phyloP scores from a whole-genome alignment of 2,329 filamentous ascomycete species.

The Ceratocystis destructans region DNA sequence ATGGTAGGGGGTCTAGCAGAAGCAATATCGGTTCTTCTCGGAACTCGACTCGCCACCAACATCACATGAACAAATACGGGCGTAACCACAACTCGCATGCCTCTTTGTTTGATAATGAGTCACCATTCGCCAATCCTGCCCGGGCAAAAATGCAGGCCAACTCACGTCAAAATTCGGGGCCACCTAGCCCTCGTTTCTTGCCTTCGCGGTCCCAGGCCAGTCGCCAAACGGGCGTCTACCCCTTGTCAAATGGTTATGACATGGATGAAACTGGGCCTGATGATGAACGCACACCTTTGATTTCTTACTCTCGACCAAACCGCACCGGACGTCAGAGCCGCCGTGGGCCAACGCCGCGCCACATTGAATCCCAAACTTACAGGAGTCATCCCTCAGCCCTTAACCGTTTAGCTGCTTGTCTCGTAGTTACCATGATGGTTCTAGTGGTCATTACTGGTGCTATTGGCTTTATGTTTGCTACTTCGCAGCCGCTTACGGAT shows the following conservation, averaged over 20 bases:
- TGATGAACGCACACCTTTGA: constrained; percentile 75
- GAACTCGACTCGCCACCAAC: constrained; percentile 60
- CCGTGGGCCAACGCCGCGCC: constrained; percentile 42
- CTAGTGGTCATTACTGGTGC: constrained; percentile 71
- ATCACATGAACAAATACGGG: constrained; percentile 64
- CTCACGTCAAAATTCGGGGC: constrained; percentile 50
- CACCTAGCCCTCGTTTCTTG: constrained; percentile 52
- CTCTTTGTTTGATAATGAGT: constrained; percentile 63
- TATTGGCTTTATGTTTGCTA: constrained; percentile 79
- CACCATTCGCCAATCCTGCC: constrained; percentile 57
- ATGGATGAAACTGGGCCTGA: constrained; percentile 70
- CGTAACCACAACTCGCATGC: constrained; percentile 51
- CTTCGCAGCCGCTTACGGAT: constrained; percentile 70
- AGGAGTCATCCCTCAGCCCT: constrained; percentile 49
- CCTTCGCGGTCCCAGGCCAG: constrained; percentile 26
- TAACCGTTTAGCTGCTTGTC: constrained; percentile 68
- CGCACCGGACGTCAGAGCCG: constrained; percentile 41
- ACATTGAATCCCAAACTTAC: constrained; percentile 61
- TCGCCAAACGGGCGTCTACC: constrained; percentile 40
- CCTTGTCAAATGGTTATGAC: constrained; percentile 55
- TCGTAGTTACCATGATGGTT: constrained; percentile 70
- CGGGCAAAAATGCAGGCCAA: constrained; percentile 47
- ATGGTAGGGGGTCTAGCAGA: constrained; percentile 49
- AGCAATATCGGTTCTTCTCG: constrained; percentile 48
- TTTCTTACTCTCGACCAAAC: constrained; percentile 35